These are phyloP conservation scores for Fusarium buxicola DNA, from an alignment of 2,329 filamentous ascomycete genomes.

Conservation along the genomic window DNA sequence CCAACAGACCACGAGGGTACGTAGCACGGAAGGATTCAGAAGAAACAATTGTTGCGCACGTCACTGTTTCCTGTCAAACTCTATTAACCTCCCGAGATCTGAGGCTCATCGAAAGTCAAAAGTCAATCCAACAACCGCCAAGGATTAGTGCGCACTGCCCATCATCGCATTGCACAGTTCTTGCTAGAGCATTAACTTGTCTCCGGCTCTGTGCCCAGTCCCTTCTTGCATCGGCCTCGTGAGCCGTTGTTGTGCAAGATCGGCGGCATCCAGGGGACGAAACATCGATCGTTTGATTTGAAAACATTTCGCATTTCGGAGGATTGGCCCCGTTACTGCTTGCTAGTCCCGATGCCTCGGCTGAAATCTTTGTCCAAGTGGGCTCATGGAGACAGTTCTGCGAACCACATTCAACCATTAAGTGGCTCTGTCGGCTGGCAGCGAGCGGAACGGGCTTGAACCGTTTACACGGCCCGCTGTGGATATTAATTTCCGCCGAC, in stretches of 20 bases:
- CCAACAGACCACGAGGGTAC: slow-evolving; percentile 2
- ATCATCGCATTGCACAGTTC: too few relatives aligned
- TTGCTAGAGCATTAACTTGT: not conserved
- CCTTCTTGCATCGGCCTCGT: slow-evolving; percentile 6
- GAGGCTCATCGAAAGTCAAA: too few relatives aligned
- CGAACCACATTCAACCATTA: not conserved
- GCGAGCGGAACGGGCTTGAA: slow-evolving; percentile 8
- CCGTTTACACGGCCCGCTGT: slow-evolving; percentile 1
- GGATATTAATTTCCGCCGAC: slow-evolving; percentile 8
- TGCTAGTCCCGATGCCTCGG: not conserved
- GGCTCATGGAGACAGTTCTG: slow-evolving; percentile 3
- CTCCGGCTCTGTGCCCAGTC: not conserved
- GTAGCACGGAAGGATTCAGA: not conserved
- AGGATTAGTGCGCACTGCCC: too few relatives aligned
- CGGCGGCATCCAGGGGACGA: slow-evolving; percentile 15
- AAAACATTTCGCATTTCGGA: slow-evolving; percentile 7
- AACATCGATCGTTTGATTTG: slow-evolving; percentile 5
- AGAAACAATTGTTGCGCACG: slow-evolving; percentile 13
- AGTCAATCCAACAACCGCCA: too few relatives aligned
- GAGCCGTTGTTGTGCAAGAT: slow-evolving; percentile 28
- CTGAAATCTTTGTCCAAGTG: slow-evolving; percentile 11
- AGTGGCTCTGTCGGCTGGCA: slow-evolving; percentile 2
- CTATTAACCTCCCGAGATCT: slow-evolving; percentile 16
- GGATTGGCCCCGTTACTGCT: slow-evolving; percentile 4
- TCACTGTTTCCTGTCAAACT: slow-evolving; percentile 15